Conservation (phyloP, 306 rosid genomes). For the Rosa lucieae region DNA sequence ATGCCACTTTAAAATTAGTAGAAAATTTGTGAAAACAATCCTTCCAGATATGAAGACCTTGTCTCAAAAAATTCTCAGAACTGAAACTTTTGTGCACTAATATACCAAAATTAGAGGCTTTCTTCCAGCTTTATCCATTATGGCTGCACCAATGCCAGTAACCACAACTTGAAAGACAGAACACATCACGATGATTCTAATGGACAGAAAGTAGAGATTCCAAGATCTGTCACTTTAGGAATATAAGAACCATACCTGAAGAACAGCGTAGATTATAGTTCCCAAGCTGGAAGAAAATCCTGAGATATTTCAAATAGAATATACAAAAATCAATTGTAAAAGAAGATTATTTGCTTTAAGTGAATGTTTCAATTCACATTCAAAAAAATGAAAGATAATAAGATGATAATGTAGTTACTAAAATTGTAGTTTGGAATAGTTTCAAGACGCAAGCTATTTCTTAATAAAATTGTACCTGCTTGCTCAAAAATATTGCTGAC, state of each 20-base stretch:
- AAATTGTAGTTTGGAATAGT: background rate
- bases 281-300: conserved; percentile 68
- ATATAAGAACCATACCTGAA: conserved; percentile 54
- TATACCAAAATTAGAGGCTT: conserved; percentile 81
- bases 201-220: conserved; percentile 1
- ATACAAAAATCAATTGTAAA: conserved; percentile 5
- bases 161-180: conserved; percentile 53
- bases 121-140: conserved; percentile 76
- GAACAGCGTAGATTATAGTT: conserved; percentile 55
- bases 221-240: conserved; percentile 20
- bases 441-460: background rate
- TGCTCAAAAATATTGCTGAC: conserved; percentile 68
- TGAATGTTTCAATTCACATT: background rate
- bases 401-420: background rate
- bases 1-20: too few species aligned
- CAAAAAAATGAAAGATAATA: background rate
- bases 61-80: conserved; percentile 10
- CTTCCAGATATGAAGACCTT: conserved; percentile 9
- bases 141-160: conserved; percentile 58
- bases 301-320: conserved; percentile 25
- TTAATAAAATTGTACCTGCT: conserved; percentile 49
- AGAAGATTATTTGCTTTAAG: background rate
- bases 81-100: background rate
- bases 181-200: conserved; percentile 12
- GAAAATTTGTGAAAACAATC: too few species aligned